phyloP scores from a whole-genome alignment of 2,329 filamentous ascomycete genomes.

The Aureobasidium sp. region DNA sequence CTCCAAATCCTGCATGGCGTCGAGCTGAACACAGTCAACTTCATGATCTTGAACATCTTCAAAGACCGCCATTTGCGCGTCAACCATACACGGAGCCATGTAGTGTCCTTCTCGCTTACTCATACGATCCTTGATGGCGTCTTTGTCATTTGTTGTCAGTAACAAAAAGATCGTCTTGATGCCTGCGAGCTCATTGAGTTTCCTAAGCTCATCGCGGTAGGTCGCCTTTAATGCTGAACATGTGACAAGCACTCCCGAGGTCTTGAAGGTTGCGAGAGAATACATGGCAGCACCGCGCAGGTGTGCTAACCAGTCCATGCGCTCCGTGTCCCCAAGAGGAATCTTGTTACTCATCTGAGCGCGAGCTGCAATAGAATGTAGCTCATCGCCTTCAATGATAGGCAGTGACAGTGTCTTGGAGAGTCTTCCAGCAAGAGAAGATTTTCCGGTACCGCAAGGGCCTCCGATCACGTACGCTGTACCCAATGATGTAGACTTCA shows the following conservation, averaged over 20 bases:
- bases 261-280: conserved; percentile 21
- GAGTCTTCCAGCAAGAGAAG: conserved; percentile 32
- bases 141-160: conserved; percentile 27
- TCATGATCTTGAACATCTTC: conserved; percentile 28
- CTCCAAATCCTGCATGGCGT: conserved; percentile 17
- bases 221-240: conserved; percentile 34
- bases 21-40: conserved; percentile 31
- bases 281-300: conserved; percentile 34
- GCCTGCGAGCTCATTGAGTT: conserved; percentile 16
- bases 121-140: conserved; percentile 27
- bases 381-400: conserved; percentile 37
- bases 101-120: conserved; percentile 29
- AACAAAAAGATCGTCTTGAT: conserved; percentile 31
- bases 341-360: conserved; percentile 83
- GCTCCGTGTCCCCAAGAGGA: conserved; percentile 83
- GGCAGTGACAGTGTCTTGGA: conserved; percentile 26
- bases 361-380: conserved; percentile 31
- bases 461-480: conserved; percentile 33
- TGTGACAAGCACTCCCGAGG: conserved; percentile 31
- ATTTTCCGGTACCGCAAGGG: conserved; percentile 38
- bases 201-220: conserved; percentile 31
- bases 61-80: conserved; percentile 29
- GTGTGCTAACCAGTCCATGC: conserved; percentile 84
- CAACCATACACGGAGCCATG: conserved; percentile 33
- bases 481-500: conserved; percentile 4